Conservation (phyloP, 129 eudicot species). For the Centrapalus pauciflorus region DNA sequence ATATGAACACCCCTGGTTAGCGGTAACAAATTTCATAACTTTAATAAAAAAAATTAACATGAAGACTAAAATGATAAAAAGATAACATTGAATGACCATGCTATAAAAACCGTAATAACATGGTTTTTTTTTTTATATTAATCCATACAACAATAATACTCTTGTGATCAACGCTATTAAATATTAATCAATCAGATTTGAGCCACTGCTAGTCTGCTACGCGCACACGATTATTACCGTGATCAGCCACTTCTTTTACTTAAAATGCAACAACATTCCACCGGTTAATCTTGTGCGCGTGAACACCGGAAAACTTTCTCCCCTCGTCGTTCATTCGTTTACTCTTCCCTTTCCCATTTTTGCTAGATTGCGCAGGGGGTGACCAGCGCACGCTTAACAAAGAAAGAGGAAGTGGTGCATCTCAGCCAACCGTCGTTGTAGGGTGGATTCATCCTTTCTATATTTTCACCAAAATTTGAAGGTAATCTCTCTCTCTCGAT, state of each 20-base stretch:
- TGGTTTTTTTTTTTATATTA: too few relatives aligned
- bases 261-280: slow-evolving; percentile 17
- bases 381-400: slow-evolving; percentile 9
- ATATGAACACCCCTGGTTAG: too few relatives aligned
- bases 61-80: too few relatives aligned
- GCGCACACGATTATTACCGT: slow-evolving; percentile 12
- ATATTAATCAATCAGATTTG: slow-evolving; percentile 19
- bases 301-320: slow-evolving; percentile 26
- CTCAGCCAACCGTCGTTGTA: slow-evolving; percentile 16
- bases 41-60: too few relatives aligned
- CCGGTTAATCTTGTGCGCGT: slow-evolving; percentile 25
- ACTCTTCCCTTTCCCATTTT: neutral
- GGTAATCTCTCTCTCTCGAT: slow-evolving; percentile 10
- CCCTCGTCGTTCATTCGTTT: slow-evolving; percentile 13
- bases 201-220: slow-evolving; percentile 9
- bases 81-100: too few relatives aligned
- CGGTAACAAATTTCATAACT: too few relatives aligned
- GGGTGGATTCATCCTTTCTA: neutral
- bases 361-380: slow-evolving; percentile 26
- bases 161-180: slow-evolving; percentile 9
- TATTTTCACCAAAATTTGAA: neutral
- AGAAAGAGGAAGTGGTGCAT: slow-evolving; percentile 14
- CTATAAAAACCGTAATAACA: too few relatives aligned
- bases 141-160: too few relatives aligned
- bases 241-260: slow-evolving; percentile 17